These are phyloP conservation scores for Dothistroma pini DNA, from an alignment of 2,329 filamentous ascomycete species.

Conservation along the genomic window DNA sequence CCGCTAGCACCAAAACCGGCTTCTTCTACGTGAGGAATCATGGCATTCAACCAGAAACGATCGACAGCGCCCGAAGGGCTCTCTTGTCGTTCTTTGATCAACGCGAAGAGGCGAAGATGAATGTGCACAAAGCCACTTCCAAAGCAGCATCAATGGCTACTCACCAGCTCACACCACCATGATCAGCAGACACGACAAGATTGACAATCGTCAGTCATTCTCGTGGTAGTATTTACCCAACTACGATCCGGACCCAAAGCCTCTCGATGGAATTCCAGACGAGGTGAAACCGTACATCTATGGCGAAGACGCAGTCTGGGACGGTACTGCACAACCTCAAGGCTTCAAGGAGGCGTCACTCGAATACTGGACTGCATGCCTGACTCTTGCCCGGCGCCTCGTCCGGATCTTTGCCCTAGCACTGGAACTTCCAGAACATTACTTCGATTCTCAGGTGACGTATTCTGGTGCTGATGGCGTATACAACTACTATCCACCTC, in stretches of 20 bases:
- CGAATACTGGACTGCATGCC: slow-evolving; percentile 35
- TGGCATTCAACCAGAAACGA: slow-evolving; percentile 29
- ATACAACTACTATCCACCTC: slow-evolving; percentile 36
- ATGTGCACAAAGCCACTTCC: slow-evolving; percentile 36
- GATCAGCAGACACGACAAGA: slow-evolving; percentile 31
- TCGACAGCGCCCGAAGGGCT: slow-evolving; percentile 29
- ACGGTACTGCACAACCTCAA: slow-evolving; percentile 36
- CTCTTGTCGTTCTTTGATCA: slow-evolving; percentile 32
- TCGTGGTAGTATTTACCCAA: background rate
- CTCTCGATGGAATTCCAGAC: background rate
- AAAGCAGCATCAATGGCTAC: slow-evolving; percentile 36
- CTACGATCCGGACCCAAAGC: background rate
- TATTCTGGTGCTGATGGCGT: slow-evolving; percentile 37
- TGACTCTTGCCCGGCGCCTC: slow-evolving; percentile 36
- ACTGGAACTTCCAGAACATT: slow-evolving; percentile 32
- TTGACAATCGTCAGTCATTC: background rate
- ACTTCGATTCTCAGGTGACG: slow-evolving; percentile 38
- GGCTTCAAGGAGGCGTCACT: slow-evolving; percentile 34
- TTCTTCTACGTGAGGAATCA: slow-evolving; percentile 15
- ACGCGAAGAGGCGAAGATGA: slow-evolving; percentile 36
- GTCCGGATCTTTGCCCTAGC: slow-evolving; percentile 38
- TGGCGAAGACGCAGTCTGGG: slow-evolving; percentile 38
- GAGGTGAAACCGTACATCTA: slow-evolving; percentile 34
- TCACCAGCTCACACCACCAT: slow-evolving; percentile 35
- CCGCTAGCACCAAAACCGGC: slow-evolving; percentile 31